These are phyloP conservation scores for Aegilops bicornis DNA, from an alignment of 176 grass and related monocot genomes.

Conservation along the genomic window DNA sequence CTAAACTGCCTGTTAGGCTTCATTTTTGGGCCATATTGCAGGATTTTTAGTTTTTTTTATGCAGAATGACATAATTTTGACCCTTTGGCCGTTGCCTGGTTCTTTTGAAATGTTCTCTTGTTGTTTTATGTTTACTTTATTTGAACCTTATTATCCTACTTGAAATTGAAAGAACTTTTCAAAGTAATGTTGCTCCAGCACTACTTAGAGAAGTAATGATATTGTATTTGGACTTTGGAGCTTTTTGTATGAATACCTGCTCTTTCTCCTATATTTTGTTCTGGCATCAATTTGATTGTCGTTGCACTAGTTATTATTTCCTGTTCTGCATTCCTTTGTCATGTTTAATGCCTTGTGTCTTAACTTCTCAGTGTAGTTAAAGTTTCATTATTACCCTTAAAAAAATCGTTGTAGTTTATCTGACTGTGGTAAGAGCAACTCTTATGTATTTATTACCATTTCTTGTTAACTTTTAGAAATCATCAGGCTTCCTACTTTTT, in stretches of 20 bases:
- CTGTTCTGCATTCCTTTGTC: neutral
- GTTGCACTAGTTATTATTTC: neutral
- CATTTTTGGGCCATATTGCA: neutral
- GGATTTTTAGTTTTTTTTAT: neutral
- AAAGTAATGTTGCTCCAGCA: neutral
- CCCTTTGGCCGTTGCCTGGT: neutral
- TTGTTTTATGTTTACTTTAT: constrained; percentile 10
- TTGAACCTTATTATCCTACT: constrained; percentile 14
- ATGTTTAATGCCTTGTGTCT: neutral
- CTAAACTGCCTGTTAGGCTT: neutral
- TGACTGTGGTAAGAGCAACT: neutral
- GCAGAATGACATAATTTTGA: neutral
- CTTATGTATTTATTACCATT: neutral
- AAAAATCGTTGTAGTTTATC: constrained; percentile 5
- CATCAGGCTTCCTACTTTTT: neutral
- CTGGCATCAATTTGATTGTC: neutral
- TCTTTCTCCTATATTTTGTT: neutral
- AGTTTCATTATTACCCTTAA: neutral
- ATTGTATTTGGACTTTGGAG: neutral
- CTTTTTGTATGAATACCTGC: neutral
- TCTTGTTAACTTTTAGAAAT: neutral
- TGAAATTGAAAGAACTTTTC: neutral
- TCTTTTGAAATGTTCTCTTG: neutral
- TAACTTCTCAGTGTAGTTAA: constrained; percentile 10
- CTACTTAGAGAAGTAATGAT: neutral